Evolutionary conservation across 208 protist genomes (phyloP).

Genomic region (Trichomonas gallinae): DNA sequence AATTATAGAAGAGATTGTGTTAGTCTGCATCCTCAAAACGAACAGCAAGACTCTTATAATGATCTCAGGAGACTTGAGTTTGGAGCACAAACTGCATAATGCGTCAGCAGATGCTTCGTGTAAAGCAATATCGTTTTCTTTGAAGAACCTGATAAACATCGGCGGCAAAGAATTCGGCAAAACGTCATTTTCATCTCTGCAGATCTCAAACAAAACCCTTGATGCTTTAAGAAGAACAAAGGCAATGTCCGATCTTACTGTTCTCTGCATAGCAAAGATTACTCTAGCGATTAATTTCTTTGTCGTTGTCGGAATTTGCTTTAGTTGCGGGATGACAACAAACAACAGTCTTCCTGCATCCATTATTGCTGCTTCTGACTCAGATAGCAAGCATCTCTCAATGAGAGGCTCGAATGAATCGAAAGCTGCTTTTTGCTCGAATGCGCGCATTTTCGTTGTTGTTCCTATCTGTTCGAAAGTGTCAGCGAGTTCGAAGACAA

Average conservation of each 20-base stretch:
- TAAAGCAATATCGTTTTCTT: background rate
- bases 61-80: background rate
- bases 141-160: background rate
- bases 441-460: background rate
- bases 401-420: background rate
- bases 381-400: background rate
- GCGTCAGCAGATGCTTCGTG: background rate
- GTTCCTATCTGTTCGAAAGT: background rate
- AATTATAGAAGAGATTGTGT: background rate
- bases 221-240: background rate
- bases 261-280: background rate
- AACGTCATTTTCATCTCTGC: background rate
- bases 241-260: background rate
- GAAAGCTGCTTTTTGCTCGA: background rate
- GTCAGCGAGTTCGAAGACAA: background rate
- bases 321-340: background rate
- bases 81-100: background rate
- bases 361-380: background rate
- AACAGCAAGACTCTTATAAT: background rate
- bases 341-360: background rate
- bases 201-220: background rate
- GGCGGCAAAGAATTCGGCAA: background rate
- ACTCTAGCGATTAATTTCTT: background rate
- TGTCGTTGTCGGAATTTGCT: background rate
- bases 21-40: background rate